Conservation (phyloP, 2,329 filamentous ascomycete species). For the Lachnellula arida region DNA sequence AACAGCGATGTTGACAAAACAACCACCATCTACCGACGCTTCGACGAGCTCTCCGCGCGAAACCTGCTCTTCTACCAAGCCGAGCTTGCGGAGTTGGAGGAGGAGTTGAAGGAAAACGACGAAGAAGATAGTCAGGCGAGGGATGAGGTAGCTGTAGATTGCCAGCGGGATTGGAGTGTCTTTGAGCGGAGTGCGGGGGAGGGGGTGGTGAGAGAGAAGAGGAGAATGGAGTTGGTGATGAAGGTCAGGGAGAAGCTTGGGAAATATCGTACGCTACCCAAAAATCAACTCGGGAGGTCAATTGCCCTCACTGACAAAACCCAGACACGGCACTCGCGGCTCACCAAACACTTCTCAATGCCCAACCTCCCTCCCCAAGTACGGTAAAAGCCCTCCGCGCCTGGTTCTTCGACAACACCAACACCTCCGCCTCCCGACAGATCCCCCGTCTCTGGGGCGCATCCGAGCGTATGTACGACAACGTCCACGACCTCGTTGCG, state of each 20-base stretch:
- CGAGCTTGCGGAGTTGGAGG: conserved; percentile 20
- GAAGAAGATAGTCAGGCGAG: conserved; percentile 5
- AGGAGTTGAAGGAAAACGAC: conserved; percentile 8
- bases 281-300: not conserved
- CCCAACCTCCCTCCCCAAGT: conserved; percentile 5
- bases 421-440: not conserved
- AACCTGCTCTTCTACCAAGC: conserved; percentile 19
- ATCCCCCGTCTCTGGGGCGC: conserved; percentile 22
- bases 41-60: conserved; percentile 18
- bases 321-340: conserved; percentile 15
- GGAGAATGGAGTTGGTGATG: conserved; percentile 12
- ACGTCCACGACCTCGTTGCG: conserved; percentile 25
- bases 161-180: conserved; percentile 11
- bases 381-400: conserved; percentile 19
- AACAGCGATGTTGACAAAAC: conserved; percentile 15
- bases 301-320: not conserved
- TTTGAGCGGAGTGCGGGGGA: conserved; percentile 8
- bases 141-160: conserved; percentile 4
- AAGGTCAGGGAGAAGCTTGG: conserved; percentile 13
- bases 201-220: not conserved
- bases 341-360: conserved; percentile 15
- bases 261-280: conserved; percentile 16
- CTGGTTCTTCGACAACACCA: conserved; percentile 16
- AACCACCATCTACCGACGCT: conserved; percentile 20
- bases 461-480: conserved; percentile 12